Conservation (phyloP, 305 asterid genomes). For the Fraxinus angustifolia region DNA sequence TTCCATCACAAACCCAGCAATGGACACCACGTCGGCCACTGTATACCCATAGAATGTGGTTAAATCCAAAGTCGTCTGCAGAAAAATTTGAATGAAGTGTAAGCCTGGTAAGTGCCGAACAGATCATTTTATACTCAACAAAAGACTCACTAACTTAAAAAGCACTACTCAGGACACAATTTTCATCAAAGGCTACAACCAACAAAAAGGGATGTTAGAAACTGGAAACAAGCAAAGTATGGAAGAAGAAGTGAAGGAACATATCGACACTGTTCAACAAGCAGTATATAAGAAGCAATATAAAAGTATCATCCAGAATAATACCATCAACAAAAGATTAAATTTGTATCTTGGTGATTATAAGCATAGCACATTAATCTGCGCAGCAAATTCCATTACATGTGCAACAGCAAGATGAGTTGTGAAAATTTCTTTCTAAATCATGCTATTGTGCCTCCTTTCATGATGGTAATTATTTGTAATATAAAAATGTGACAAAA, state of each 20-base stretch:
- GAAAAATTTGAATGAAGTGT: constrained; percentile 13
- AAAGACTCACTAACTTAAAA: not conserved
- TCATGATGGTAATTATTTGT: not conserved
- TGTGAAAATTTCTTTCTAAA: constrained; percentile 7
- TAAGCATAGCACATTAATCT: not conserved
- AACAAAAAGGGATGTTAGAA: not conserved
- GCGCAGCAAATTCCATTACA: not conserved
- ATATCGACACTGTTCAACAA: not conserved
- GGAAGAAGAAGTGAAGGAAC: not conserved
- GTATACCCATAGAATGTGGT: constrained; percentile 90
- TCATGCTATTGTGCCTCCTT: not conserved
- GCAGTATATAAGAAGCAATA: constrained; percentile 7
- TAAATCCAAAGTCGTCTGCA: constrained; percentile 89
- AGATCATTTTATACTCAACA: not conserved
- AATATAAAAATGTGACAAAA: not conserved
- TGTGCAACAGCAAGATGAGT: not conserved
- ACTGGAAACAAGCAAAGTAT: constrained; percentile 4
- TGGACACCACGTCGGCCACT: constrained; percentile 99
- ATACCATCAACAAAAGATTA: constrained; percentile 1
- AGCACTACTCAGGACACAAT: not conserved
- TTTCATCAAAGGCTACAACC: not conserved
- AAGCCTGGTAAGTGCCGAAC: constrained; percentile 14
- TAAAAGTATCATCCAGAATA: constrained; percentile 4
- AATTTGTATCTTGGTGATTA: constrained; percentile 5
- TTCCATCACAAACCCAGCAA: constrained; percentile 98